A percentile compares a stretch with the other conserved stretches of the same genome.
Evolutionary conservation across 768 basidiomycete genomes (phyloP).

Genomic region (Heimioporus sp.): DNA sequence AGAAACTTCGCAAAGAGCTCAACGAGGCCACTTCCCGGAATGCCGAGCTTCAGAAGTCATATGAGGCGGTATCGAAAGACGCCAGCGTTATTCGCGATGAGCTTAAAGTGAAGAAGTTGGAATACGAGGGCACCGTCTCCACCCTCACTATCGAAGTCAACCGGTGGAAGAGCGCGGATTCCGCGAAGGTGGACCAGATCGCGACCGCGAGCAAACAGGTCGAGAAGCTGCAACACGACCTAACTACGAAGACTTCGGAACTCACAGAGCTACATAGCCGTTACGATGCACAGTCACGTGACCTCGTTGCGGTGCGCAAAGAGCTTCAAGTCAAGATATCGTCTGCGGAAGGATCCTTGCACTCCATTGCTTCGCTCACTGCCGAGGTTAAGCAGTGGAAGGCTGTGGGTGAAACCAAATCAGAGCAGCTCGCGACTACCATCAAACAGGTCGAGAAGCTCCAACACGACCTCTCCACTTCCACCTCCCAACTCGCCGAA

Average conservation of each 20-base stretch:
- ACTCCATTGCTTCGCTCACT: background rate
- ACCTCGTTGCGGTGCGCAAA: background rate
- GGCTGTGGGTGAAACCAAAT: background rate
- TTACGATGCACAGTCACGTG: slow-evolving; percentile 2
- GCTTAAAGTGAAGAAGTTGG: slow-evolving; percentile 1
- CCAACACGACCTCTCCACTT: background rate
- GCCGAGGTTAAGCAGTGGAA: background rate
- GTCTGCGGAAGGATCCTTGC: background rate
- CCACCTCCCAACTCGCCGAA: background rate
- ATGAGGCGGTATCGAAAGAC: background rate
- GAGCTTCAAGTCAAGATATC: background rate
- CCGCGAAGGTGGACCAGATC: background rate
- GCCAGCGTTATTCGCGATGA: background rate
- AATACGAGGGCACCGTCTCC: background rate
- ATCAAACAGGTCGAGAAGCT: background rate
- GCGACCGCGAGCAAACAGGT: background rate
- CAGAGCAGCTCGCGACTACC: background rate
- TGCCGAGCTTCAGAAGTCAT: background rate
- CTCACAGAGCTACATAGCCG: background rate
- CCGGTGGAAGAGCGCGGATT: background rate
- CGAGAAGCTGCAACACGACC: background rate
- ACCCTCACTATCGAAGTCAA: background rate
- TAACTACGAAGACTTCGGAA: background rate
- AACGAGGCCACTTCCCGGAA: background rate
- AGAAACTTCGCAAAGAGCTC: slow-evolving; percentile 4